A percentile compares a stretch with the other conserved stretches of the same genome.
Conservation (phyloP, 164 flowering plant genomes). For the Berberis vulgaris region DNA sequence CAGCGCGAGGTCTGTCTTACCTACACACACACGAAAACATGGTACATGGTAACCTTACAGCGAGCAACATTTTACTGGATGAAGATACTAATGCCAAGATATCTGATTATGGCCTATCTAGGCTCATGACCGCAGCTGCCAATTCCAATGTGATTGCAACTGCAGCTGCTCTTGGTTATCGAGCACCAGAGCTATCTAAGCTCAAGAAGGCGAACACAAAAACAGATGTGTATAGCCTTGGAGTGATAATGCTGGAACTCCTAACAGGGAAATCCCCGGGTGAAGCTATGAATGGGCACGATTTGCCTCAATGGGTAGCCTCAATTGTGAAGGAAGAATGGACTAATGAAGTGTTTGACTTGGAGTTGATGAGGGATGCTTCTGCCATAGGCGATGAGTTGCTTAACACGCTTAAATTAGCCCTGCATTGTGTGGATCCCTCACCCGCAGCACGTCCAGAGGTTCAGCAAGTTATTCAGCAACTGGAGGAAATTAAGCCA, state of each 20-base stretch:
- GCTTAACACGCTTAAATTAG: conserved; percentile 74
- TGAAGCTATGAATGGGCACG: conserved; percentile 62
- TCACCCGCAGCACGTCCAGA: conserved; percentile 76
- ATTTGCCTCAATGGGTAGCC: conserved; percentile 97
- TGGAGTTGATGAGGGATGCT: conserved; percentile 77
- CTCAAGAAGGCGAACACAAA: conserved; percentile 64
- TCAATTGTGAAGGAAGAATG: conserved; percentile 93
- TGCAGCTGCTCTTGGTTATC: conserved; percentile 74
- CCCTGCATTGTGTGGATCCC: conserved; percentile 88
- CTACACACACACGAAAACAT: conserved; percentile 69
- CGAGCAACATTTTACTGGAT: conserved; percentile 74
- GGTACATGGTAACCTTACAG: conserved; percentile 77
- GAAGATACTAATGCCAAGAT: conserved; percentile 59
- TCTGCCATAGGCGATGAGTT: conserved; percentile 60
- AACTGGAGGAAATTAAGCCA: conserved; percentile 70
- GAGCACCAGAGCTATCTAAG: conserved; percentile 92
- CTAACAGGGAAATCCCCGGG: conserved; percentile 90
- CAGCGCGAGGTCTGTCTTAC: conserved; percentile 51
- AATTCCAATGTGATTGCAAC: conserved; percentile 65
- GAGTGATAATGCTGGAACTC: conserved; percentile 85
- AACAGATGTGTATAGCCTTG: conserved; percentile 88
- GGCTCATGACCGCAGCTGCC: conserved; percentile 70
- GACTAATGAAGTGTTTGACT: conserved; percentile 95
- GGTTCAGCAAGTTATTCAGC: conserved; percentile 57
- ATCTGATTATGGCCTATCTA: conserved; percentile 70